Evolutionary conservation across 2,329 filamentous ascomycete genomes (phyloP), one percentile per base, ranked within the genome.

Genomic region (Penicillium digitatum): DNA sequence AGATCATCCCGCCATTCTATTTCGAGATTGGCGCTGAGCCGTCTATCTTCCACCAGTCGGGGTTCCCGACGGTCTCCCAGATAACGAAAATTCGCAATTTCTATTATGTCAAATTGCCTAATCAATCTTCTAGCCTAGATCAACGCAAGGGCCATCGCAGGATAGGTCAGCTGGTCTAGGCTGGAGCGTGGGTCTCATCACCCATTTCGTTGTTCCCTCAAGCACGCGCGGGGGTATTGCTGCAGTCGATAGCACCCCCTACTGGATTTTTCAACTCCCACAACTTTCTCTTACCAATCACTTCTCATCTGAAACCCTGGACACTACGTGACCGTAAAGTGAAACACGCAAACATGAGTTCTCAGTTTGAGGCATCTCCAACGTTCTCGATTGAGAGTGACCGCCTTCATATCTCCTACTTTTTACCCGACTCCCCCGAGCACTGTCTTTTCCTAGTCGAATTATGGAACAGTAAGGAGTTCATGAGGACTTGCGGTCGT

Each of bases 381-480:
- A 51, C 38, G 7, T 52, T 52, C 26, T 29, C 39, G 3, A 38
- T 52, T 29, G 11, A 7, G 5, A 52, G 22, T 24, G n/a, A 20
- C 22, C 48, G 31, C 22, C 48, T 52, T n/a, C 18, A 52, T 4
- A 52, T 52, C 31, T 38, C 31, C 24, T 37, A 37, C 39, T 44
- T 52, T n/a, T 22, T 27, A 29, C 48, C 40, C 9, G 22, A 44
- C 8, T 31, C 22, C 12, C 32, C 48, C 14, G 24, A 22, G 6
- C 39, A 52, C 31, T 52, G 48, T 27, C 12, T 2, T 9, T 52
- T 52, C 32, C 24, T 52, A 2, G 39, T 52, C n/a, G 29, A 52
- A 20, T 9, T 52, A 45, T 52, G 48, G 48, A 52, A 31, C 32
- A 52, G 32, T 2, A 32, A 44, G 5, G 48, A 52, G 5, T 52